A percentile compares a stretch with the other conserved stretches of the same genome.
Evolutionary conservation across 1,139 yeast species (phyloP).

Genomic region (Debaryomyces coudertii): DNA sequence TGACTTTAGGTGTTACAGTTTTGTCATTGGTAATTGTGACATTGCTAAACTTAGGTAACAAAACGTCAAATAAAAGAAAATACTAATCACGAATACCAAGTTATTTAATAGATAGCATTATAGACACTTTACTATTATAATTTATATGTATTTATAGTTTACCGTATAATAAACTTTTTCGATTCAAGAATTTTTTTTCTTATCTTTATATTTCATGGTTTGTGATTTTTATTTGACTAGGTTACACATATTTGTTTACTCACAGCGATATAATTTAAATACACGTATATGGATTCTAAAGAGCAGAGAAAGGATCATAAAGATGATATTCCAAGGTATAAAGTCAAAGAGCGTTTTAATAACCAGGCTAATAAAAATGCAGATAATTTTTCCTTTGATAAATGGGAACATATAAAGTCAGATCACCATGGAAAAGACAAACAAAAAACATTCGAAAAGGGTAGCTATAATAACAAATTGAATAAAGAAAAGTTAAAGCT

Average conservation of each 20-base stretch:
- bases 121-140: not conserved
- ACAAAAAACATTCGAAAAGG: not conserved
- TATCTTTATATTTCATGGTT: not conserved
- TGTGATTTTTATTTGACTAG: not conserved
- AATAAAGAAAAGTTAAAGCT: slow-evolving; percentile 16
- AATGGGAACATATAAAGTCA: not conserved
- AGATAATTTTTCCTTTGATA: not conserved
- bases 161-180: not conserved
- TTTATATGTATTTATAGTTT: not conserved
- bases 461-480: not conserved
- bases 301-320: not conserved
- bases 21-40: slow-evolving; percentile 26
- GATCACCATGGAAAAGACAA: not conserved
- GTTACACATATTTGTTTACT: not conserved
- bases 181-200: not conserved
- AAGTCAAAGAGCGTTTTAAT: slow-evolving; percentile 1
- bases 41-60: slow-evolving; percentile 26
- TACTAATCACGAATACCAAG: not conserved
- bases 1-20: slow-evolving; percentile 36
- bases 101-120: not conserved
- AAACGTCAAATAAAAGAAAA: not conserved
- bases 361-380: not conserved
- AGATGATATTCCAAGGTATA: slow-evolving; percentile 2
- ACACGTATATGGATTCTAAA: not conserved
- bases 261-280: not conserved